These are phyloP conservation scores for Cercis canadensis DNA, from an alignment of 306 rosid genomes.

Conservation along the genomic window DNA sequence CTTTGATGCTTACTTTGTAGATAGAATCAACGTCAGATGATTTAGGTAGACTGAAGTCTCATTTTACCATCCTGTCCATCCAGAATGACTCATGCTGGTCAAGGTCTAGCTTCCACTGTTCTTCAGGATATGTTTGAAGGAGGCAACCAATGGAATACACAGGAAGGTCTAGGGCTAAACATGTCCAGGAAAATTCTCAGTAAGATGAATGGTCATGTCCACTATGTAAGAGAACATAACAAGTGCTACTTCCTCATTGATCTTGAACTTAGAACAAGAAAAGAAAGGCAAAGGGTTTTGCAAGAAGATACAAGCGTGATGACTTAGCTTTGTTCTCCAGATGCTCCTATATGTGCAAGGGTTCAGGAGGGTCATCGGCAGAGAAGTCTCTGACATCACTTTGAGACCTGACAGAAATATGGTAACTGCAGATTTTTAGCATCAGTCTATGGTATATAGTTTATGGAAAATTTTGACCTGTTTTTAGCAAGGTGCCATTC, in stretches of 20 bases:
- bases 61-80: slow-evolving; percentile 37
- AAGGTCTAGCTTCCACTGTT: slow-evolving; percentile 64
- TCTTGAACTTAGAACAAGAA: slow-evolving; percentile 57
- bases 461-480: slow-evolving; percentile 1
- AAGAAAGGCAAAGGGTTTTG: slow-evolving; percentile 42
- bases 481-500: slow-evolving; percentile 1
- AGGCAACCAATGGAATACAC: slow-evolving; percentile 64
- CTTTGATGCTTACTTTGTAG: slow-evolving; percentile 13
- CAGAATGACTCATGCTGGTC: slow-evolving; percentile 78
- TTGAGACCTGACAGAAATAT: slow-evolving; percentile 21
- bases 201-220: slow-evolving; percentile 70
- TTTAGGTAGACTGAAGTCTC: slow-evolving; percentile 1
- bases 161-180: slow-evolving; percentile 72
- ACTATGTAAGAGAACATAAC: slow-evolving; percentile 63
- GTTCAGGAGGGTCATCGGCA: slow-evolving; percentile 7
- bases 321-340: slow-evolving; percentile 20
- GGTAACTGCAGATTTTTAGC: slow-evolving; percentile 20
- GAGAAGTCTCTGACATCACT: slow-evolving; percentile 25
- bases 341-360: slow-evolving; percentile 1
- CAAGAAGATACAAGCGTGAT: slow-evolving; percentile 38
- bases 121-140: slow-evolving; percentile 68
- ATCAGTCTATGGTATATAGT: background rate
- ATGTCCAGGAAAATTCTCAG: slow-evolving; percentile 74
- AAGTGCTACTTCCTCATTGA: slow-evolving; percentile 73
- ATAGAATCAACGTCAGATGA: background rate